Conservation (phyloP, 495 filamentous ascomycete genomes). For the Penicillium angulare region DNA sequence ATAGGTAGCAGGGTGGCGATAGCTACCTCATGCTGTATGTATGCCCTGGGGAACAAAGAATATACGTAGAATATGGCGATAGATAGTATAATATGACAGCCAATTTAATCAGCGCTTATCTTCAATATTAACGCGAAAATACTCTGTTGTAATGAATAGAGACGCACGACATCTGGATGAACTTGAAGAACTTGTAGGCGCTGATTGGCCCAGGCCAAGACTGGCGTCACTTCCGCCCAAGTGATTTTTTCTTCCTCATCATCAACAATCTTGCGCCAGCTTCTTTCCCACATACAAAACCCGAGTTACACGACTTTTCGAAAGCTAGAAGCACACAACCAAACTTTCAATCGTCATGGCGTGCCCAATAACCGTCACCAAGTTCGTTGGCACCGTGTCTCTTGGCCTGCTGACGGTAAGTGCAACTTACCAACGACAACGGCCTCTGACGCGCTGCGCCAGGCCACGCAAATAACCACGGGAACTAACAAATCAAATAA, state of each 20-base stretch:
- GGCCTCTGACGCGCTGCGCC: not conserved
- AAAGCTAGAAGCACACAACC: too few relatives aligned
- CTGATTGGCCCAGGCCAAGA: constrained; percentile 26
- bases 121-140: too few relatives aligned
- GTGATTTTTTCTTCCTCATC: not conserved
- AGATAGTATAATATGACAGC: too few relatives aligned
- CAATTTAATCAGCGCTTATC: too few relatives aligned
- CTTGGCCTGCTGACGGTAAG: constrained; percentile 83
- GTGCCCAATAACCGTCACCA: constrained; percentile 67
- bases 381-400: constrained; percentile 87
- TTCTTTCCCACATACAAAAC: too few relatives aligned
- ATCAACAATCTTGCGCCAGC: not conserved
- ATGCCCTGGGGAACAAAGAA: too few relatives aligned
- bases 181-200: not conserved
- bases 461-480: not conserved
- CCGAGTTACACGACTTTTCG: too few relatives aligned
- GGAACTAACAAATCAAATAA: not conserved
- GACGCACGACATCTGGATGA: not conserved
- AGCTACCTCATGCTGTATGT: too few relatives aligned
- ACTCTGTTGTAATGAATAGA: too few relatives aligned
- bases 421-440: constrained; percentile 6
- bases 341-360: too few relatives aligned
- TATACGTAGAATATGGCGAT: too few relatives aligned
- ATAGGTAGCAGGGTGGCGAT: too few relatives aligned
- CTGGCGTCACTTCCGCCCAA: constrained; percentile 8